phyloP scores from a whole-genome alignment of 805 yeast genomes.

The Pichia eremophila region DNA sequence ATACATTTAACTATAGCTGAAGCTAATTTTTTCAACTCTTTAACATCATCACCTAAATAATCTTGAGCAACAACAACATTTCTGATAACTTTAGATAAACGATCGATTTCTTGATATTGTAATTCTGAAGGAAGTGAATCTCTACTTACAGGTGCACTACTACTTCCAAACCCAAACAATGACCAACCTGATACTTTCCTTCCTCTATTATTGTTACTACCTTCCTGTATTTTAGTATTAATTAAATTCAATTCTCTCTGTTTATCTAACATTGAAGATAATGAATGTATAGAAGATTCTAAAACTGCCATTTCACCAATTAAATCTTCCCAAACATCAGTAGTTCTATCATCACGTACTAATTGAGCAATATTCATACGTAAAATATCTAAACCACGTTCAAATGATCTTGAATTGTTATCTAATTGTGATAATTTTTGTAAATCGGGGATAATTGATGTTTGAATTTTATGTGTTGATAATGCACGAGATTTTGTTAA shows the following conservation, averaged over 20 bases:
- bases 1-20: slow-evolving; percentile 3
- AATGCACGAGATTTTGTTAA: slow-evolving; percentile 7
- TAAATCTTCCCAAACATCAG: slow-evolving; percentile 14
- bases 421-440: slow-evolving; percentile 1
- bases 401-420: slow-evolving; percentile 9
- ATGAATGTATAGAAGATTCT: slow-evolving; percentile 5
- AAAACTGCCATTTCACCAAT: slow-evolving; percentile 10
- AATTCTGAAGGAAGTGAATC: neutral
- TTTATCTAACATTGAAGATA: slow-evolving; percentile 6
- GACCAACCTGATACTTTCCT: neutral
- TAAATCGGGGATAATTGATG: slow-evolving; percentile 4
- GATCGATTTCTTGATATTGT: slow-evolving; percentile 1
- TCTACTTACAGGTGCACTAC: neutral
- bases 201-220: neutral
- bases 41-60: slow-evolving; percentile 10
- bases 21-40: slow-evolving; percentile 8
- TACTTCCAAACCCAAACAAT: neutral
- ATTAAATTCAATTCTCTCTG: neutral
- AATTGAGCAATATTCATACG: slow-evolving; percentile 7
- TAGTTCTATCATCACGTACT: slow-evolving; percentile 9
- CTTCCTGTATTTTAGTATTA: neutral
- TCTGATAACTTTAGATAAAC: slow-evolving; percentile 10
- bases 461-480: slow-evolving; percentile 4
- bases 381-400: slow-evolving; percentile 8
- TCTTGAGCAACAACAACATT: slow-evolving; percentile 8